Evolutionary conservation across 2,329 filamentous ascomycete species (phyloP).

Genomic region (Colletotrichum gigasporum): DNA sequence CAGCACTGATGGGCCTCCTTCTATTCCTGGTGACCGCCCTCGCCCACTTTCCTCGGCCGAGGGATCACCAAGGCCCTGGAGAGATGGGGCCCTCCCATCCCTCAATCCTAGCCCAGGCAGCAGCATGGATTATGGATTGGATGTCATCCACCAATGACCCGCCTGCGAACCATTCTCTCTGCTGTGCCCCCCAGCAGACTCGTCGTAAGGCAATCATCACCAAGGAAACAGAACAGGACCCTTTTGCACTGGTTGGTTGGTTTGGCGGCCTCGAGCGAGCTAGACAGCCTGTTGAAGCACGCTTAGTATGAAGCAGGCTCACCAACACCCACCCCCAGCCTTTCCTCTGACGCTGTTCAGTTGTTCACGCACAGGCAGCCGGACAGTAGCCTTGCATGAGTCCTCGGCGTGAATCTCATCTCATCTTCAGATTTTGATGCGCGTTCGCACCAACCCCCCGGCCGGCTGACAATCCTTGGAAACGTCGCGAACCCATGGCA

Average conservation of each 20-base stretch:
- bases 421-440: slow-evolving; percentile 13
- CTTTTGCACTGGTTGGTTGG: neutral
- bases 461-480: slow-evolving; percentile 1
- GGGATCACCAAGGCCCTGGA: slow-evolving; percentile 14
- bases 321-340: neutral
- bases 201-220: slow-evolving; percentile 15
- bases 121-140: slow-evolving; percentile 31
- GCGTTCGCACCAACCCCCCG: neutral
- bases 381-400: slow-evolving; percentile 25
- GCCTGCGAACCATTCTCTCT: slow-evolving; percentile 6
- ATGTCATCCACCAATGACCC: slow-evolving; percentile 23
- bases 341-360: slow-evolving; percentile 2
- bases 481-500: neutral
- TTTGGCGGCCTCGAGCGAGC: neutral
- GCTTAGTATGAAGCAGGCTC: too few relatives aligned
- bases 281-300: neutral
- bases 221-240: slow-evolving; percentile 12
- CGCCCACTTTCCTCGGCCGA: slow-evolving; percentile 3
- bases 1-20: neutral
- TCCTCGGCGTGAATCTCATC: slow-evolving; percentile 26
- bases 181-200: neutral
- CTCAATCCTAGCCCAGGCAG: slow-evolving; percentile 19
- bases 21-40: slow-evolving; percentile 19
- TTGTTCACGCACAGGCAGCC: slow-evolving; percentile 23
- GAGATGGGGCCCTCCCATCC: neutral